phyloP scores from a whole-genome alignment of 352 stramenopile species.

The Globisporangium radiosum region DNA sequence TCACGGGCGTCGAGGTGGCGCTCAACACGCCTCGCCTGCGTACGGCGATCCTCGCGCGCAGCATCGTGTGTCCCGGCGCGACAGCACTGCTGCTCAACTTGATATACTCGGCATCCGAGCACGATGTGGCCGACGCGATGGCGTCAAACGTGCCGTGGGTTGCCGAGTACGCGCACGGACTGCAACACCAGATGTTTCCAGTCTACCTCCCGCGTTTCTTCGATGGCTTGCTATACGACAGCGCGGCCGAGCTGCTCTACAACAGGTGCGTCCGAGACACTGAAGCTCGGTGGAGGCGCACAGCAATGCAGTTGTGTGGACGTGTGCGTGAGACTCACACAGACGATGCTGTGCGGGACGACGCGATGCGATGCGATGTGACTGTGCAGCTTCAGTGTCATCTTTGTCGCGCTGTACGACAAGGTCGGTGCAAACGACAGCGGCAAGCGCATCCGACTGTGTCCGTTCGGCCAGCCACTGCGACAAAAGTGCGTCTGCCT shows the following conservation, averaged over 20 bases:
- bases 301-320: too few species aligned
- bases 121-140: slow-evolving; percentile 24
- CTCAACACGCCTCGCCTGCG: slow-evolving; percentile 40
- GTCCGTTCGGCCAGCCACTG: slow-evolving; percentile 33
- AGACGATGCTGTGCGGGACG: too few species aligned
- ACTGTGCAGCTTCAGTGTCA: slow-evolving; percentile 29
- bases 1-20: slow-evolving; percentile 46
- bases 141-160: slow-evolving; percentile 42
- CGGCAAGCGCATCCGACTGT: slow-evolving; percentile 23
- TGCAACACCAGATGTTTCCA: slow-evolving; percentile 51
- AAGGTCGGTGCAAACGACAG: slow-evolving; percentile 16
- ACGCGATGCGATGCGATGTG: too few species aligned
- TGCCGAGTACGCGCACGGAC: slow-evolving; percentile 38
- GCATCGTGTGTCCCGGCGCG: slow-evolving; percentile 39
- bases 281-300: background rate
- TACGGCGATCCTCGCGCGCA: slow-evolving; percentile 43
- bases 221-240: slow-evolving; percentile 32
- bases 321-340: too few species aligned
- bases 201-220: slow-evolving; percentile 36
- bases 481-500: slow-evolving; percentile 27
- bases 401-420: slow-evolving; percentile 41
- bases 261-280: slow-evolving; percentile 21
- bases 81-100: slow-evolving; percentile 55
- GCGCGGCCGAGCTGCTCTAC: slow-evolving; percentile 31
- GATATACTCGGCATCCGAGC: slow-evolving; percentile 40